A percentile compares a stretch with the other conserved stretches of the same genome.
phyloP scores from a whole-genome alignment of 805 yeast genomes.

The Maudiozyma turicensis region DNA sequence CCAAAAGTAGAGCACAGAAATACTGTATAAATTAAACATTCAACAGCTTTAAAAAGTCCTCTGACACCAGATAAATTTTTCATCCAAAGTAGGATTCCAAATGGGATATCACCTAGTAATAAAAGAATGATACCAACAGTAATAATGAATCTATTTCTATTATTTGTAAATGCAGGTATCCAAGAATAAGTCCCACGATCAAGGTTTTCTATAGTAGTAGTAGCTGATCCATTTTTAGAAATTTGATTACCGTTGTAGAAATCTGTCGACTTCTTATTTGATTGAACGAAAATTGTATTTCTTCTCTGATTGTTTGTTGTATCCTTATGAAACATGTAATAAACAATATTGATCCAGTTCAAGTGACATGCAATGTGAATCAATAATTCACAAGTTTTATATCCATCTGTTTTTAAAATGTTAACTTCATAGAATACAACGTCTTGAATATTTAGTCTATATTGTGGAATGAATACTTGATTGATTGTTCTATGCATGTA shows the following conservation, averaged over 20 bases:
- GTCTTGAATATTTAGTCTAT: constrained; percentile 44
- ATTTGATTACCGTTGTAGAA: no score
- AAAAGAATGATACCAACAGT: constrained; percentile 8
- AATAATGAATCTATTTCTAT: constrained; percentile 13
- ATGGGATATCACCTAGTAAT: constrained; percentile 7
- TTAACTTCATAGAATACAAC: constrained; percentile 28
- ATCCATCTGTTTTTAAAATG: constrained; percentile 11
- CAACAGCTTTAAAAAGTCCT: constrained; percentile 5
- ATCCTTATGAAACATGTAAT: constrained; percentile 20
- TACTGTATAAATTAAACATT: constrained; percentile 9
- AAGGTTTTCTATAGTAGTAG: no score
- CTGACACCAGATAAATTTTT: background rate
- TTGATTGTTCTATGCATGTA: constrained; percentile 37
- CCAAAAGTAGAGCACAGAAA: constrained; percentile 9
- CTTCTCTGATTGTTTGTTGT: background rate
- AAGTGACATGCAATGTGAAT: constrained; percentile 11
- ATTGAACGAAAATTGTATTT: background rate
- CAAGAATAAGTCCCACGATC: background rate
- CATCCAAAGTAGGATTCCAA: constrained; percentile 7
- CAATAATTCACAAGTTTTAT: constrained; percentile 11
- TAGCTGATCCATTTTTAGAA: background rate
- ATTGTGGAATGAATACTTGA: constrained; percentile 39
- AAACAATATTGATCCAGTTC: constrained; percentile 25
- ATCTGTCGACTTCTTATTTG: background rate
- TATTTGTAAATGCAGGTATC: constrained; percentile 12